Percentiles rank a stretch among this genome's conserved stretches.
These are phyloP conservation scores for Dorcoceras hygrometricum DNA, from an alignment of 257 asterid genomes.

Conservation along the genomic window DNA sequence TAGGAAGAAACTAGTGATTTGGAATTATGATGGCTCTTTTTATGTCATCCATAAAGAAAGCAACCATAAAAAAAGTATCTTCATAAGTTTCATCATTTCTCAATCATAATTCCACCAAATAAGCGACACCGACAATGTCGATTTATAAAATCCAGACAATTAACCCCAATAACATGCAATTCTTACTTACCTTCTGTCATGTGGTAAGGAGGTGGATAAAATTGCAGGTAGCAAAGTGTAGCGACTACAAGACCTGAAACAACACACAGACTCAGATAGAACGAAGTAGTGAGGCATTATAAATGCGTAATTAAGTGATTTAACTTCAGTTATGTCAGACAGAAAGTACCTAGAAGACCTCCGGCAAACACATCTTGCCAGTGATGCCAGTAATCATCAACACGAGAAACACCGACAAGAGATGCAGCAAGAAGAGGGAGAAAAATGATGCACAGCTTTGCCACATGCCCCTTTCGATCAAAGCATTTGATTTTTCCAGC, in stretches of 20 bases:
- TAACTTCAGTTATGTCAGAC: background rate
- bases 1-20: background rate
- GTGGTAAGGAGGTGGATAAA: background rate
- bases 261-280: background rate
- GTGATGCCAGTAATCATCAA: constrained; percentile 52
- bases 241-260: background rate
- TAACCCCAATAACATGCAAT: background rate
- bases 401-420: constrained; percentile 47
- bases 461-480: constrained; percentile 45
- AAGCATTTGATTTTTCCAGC: constrained; percentile 41
- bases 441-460: constrained; percentile 40
- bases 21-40: background rate
- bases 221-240: constrained; percentile 1
- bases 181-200: background rate
- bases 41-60: background rate
- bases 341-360: constrained; percentile 31
- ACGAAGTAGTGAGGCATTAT: background rate
- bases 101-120: background rate
- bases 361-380: constrained; percentile 51
- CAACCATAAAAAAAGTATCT: background rate
- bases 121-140: background rate
- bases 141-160: background rate
- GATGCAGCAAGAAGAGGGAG: constrained; percentile 42
- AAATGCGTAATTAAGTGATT: background rate
- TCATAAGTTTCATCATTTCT: background rate